Base-by-base conservation (phyloP, 495 filamentous ascomycete species). In the Bombardia bombarda region DNA sequence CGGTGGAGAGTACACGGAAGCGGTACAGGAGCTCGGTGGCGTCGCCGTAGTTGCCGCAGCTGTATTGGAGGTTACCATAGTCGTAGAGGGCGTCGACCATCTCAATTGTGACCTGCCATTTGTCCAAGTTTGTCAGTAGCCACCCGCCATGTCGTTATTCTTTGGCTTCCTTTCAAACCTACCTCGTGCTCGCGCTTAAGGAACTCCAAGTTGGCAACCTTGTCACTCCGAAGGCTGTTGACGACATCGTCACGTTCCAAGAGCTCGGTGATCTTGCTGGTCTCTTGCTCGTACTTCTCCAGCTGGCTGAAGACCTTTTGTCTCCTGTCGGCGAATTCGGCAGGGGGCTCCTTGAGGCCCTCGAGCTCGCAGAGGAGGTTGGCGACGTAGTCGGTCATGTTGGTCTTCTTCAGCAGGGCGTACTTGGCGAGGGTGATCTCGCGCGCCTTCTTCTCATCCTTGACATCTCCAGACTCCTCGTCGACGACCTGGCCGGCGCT, bases 301-400 rank as follows among this genome's bases (percentile, higher is more conserved):
- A 93, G 65, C 62, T 80, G 77, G 61, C 82, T 73, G 52, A 95
- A 72, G 48, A 96, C 89, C 63, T 89, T 84, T 60, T 96, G 85
- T 50, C 85, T 77, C 79, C 86, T 90, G 60, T 84, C 82, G 44
- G 78, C 71, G 60, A 88, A 95, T 63, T 97, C 89, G 41, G 83
- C 74, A 18, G 92, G 89, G 38, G 84, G 69, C 34, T 86, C 73
- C 32, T 86, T 76, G 43, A 85, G 77, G 51, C 84, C 73, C 66
- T 95, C 78, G 50, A 98, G 78, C 60, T 95, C 82, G 58, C 82
- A 76, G 71, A 93, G 86, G 55, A 98, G 70, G 49, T 81, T 81
- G 50, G 87, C 87, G 31, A 96, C 86, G 62, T 93, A 98, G 65
- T 97, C 92, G 53, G 80, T 87, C 92, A 98, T 98, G 72, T 97